Percentiles rank a stretch among this genome's conserved stretches.
These are phyloP conservation scores for Lepidium sativum DNA, from an alignment of 345 rosid genomes.

Conservation along the genomic window DNA sequence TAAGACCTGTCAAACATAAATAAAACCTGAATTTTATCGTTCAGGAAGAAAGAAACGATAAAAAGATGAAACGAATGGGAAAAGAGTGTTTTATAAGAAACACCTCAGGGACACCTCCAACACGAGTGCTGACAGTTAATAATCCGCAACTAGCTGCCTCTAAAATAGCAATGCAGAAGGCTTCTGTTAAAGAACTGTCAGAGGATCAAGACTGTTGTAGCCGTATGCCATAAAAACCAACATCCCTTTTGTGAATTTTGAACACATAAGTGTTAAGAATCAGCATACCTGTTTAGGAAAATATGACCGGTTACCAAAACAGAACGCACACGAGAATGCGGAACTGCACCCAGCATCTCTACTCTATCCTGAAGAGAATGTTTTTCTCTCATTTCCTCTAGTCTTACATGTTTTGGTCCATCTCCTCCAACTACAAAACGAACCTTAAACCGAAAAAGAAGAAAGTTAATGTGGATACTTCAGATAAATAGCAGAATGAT, in stretches of 20 bases:
- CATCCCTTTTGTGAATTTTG: background rate
- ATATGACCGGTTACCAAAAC: slow-evolving; percentile 81
- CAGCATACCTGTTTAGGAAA: slow-evolving; percentile 68
- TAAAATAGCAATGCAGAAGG: slow-evolving; percentile 95
- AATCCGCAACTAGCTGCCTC: slow-evolving; percentile 99
- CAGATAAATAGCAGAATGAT: background rate
- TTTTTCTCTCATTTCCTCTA: slow-evolving; percentile 97
- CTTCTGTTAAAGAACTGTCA: slow-evolving; percentile 93
- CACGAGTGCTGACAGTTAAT: slow-evolving; percentile 88
- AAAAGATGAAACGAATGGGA: background rate
- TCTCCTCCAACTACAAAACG: slow-evolving; percentile 90
- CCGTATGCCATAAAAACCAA: background rate
- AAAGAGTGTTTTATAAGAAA: background rate
- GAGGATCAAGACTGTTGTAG: slow-evolving; percentile 14
- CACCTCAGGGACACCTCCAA: slow-evolving; percentile 98
- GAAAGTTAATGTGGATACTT: background rate
- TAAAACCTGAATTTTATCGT: background rate
- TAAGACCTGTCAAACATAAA: slow-evolving; percentile 45
- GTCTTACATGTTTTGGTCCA: slow-evolving; percentile 83
- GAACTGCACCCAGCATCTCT: slow-evolving; percentile 90
- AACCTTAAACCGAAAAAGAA: slow-evolving; percentile 39
- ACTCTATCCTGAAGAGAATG: slow-evolving; percentile 96
- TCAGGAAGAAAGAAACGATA: background rate
- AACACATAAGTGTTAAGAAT: background rate
- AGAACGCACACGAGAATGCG: slow-evolving; percentile 77